Evolutionary conservation across 2,329 filamentous ascomycete genomes (phyloP), one percentile per base, ranked within the genome.

Genomic region (Arthroderma sp.): DNA sequence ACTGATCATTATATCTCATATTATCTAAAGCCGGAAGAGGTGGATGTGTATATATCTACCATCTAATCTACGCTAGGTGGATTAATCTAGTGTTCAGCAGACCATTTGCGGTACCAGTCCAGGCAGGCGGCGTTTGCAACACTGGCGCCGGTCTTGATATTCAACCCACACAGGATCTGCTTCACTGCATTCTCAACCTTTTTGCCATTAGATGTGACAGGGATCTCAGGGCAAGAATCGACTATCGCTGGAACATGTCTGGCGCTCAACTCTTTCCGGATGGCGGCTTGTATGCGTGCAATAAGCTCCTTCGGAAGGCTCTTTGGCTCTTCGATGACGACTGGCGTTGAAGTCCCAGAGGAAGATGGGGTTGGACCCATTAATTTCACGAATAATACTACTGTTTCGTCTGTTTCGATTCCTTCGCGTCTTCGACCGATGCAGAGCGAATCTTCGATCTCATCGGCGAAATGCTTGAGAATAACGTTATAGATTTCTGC

Each of bases 161-260:
- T 82, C 71, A 91, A 76, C 0, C 91, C 91, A 28, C 88, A 95
- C 1, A 98, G 74, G 47, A 97, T 96, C 73, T 96, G 91, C 77
- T 97, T 97, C 4, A 97, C 91, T 0, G 89, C 88, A 52, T 94
- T 90, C 71, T 98, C 91, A 59, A 98, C 88, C 83, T 97, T 98
- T 77, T 98, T 98, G 56, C 91, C 91, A 67, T 98, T 98, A 1
- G 85, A 84, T 15, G 93, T 97, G 63, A 91, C 84, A 0, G 91
- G 93, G 17, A 98, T 93, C 38, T 91, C 90, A 0, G 85, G 83
- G 61, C 87, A 91, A 68, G 87, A 84, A 63, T 91, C 88, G 17
- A 97, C 78, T 0, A 95, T 76, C 0, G 83, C 86, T 0, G 91
- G 91, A 0, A 97, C 90, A 74, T 98, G 93, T 56, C 93, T 80